Base-by-base conservation (phyloP, 257 asterid species). In the Leonotis leonurus region DNA sequence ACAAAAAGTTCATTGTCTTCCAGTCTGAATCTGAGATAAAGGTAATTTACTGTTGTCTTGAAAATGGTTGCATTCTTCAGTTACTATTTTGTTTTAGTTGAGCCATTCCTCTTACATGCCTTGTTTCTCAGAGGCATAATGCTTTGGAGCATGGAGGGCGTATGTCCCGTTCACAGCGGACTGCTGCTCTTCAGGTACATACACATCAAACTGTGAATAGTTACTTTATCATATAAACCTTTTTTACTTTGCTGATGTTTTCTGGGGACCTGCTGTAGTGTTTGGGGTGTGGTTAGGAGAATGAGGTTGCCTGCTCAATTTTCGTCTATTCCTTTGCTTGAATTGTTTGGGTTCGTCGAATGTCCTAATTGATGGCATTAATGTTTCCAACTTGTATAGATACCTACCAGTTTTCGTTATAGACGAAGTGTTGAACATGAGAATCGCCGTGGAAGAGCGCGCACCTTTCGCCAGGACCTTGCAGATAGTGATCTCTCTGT, bases 161-260 rank as follows among this genome's bases (percentile, higher is more conserved):
- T 33, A 89, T 93, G 99, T 87, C 99, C 45, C 97, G 97, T 75
- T 81, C 95, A 59, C 75, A 81, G 79, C 94, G 97, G 55, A 87
- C 67, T 79, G 97, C 95, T 85, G 99, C 99, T 49, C 95, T 93
- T 72, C 97, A 89, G 96, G 99, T 73, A 78, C 43, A 65, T 40
- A n/a, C n/a, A 43, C 16, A 53, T 72, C 56, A 66, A 62, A 56
- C 55, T 57, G 52, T 22, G 56, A 50, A 24, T 1, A 16, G 10
- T 50, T 53, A 11, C 59, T 51, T 62, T n/a, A n/a, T 21, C 36
- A 44, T 54, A 32, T 62, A 25, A 36, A 27, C 26, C n/a, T 53
- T 39, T 35, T 35, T 22, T 56, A 37, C n/a, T n/a, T n/a, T n/a
- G n/a, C n/a, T n/a, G n/a, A n/a, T n/a, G n/a, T n/a, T n/a, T n/a